These are phyloP conservation scores for Globisporangium barbulae DNA, from an alignment of 352 stramenopile species.

Conservation along the genomic window DNA sequence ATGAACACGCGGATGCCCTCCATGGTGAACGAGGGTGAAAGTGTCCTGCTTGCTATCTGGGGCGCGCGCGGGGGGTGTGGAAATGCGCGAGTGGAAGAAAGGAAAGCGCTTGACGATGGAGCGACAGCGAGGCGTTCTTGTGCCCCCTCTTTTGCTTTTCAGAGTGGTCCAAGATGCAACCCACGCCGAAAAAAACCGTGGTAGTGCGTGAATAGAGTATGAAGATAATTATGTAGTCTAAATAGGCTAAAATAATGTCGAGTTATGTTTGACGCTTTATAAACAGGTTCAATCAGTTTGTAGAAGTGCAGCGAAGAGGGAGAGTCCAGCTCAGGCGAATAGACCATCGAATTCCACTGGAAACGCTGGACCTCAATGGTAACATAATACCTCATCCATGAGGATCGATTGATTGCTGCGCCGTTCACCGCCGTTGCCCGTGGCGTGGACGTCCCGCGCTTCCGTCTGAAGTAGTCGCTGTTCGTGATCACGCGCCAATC, in stretches of 20 bases:
- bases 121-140: too few relatives aligned
- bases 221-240: not conserved
- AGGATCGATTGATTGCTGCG: too few relatives aligned
- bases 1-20: conserved; percentile 82
- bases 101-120: not conserved
- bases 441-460: too few relatives aligned
- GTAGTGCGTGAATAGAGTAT: too few relatives aligned
- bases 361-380: not conserved
- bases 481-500: too few relatives aligned
- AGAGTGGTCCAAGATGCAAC: too few relatives aligned
- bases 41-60: not conserved
- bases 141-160: too few relatives aligned
- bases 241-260: not conserved
- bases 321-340: not conserved
- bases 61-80: not conserved
- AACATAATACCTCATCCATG: too few relatives aligned
- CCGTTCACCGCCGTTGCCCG: too few relatives aligned
- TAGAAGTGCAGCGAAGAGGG: not conserved
- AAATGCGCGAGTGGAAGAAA: conserved; percentile 2
- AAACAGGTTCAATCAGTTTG: not conserved
- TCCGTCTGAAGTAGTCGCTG: too few relatives aligned
- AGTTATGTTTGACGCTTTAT: too few relatives aligned
- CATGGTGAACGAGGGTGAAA: conserved; percentile 28
- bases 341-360: not conserved
- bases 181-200: too few relatives aligned